Base-by-base conservation (phyloP, 2,329 filamentous ascomycete genomes). In the Pseudogymnoascus sp. region DNA sequence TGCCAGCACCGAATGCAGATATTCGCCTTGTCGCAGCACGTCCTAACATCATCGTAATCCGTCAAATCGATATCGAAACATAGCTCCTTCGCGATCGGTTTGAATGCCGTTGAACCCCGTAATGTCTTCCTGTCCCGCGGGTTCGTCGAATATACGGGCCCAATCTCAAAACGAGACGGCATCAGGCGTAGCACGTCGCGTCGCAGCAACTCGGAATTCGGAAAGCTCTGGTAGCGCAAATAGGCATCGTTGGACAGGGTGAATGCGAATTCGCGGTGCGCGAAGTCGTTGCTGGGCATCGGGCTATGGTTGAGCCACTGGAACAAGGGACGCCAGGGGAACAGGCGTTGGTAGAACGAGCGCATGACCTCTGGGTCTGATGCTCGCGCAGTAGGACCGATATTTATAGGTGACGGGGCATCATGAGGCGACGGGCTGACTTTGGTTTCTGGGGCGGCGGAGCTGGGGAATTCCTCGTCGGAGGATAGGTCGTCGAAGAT, bases 21-120 rank as follows among this genome's bases (percentile, higher is more conserved):
- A 67, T 89, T 95, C 7, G 92, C 90, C 71, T 92, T 92, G 68
- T 86, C 85, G 72, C 94, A 99, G 75, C 94, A 99, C 26, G 92
- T 96, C 66, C 94, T 86, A 65, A 99, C 89, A 65, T 95, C 90
- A 71, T 99, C 94, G 74, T 99, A 99, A 75, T 97, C 94, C 59
- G 94, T 97, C 82, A 99, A 82, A 82, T 99, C 94, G 68, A 99
- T 97, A 86, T 99, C 94, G 73, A 99, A 97, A 67, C 96, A 96
- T 37, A 99, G 77, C 73, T 99, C 94, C 73, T 99, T 99, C 60
- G 89, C 82, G 30, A 96, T 73, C 0, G 94, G 92, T 64, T 86
- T 88, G 76, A 99, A 96, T 7, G 89, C 84, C 55, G 84, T 83
- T 34, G 86, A 82, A 72, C 91, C 92, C 59, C 87, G 84, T 33